These are phyloP conservation scores for Trametes gibbosa DNA, from an alignment of 768 basidiomycete genomes.

Conservation along the genomic window DNA sequence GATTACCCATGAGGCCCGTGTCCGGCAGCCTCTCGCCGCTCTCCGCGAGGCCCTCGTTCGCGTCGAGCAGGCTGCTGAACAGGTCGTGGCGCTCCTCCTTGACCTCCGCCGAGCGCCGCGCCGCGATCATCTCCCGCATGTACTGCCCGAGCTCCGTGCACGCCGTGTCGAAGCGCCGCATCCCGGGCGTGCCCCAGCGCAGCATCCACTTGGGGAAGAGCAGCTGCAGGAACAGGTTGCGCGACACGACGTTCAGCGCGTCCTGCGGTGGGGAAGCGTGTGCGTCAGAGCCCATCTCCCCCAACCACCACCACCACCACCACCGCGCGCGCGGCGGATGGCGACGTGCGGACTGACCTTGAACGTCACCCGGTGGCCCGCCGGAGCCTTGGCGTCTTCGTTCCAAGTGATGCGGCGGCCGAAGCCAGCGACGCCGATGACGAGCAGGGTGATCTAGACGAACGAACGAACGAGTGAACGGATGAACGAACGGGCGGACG, in stretches of 20 bases:
- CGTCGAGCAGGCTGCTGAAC: slow-evolving; percentile 50
- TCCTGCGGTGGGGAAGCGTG: slow-evolving; percentile 16
- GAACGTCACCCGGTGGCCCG: slow-evolving; percentile 40
- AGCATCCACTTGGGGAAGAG: slow-evolving; percentile 28
- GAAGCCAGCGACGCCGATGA: slow-evolving; percentile 56
- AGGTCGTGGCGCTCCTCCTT: slow-evolving; percentile 47
- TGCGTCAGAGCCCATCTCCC: no score
- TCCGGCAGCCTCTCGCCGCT: slow-evolving; percentile 37
- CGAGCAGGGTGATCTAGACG: slow-evolving; percentile 51
- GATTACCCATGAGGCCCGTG: slow-evolving; percentile 39
- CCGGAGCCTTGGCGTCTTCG: slow-evolving; percentile 39
- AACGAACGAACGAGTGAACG: no score
- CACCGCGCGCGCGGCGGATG: no score
- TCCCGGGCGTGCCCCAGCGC: slow-evolving; percentile 19
- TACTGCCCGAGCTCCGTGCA: slow-evolving; percentile 35
- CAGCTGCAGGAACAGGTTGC: slow-evolving; percentile 25
- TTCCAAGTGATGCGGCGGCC: slow-evolving; percentile 49
- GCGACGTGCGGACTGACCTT: slow-evolving; percentile 14
- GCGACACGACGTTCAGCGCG: slow-evolving; percentile 30
- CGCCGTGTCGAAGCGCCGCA: slow-evolving; percentile 23
- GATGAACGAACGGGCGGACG: no score
- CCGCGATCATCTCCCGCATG: slow-evolving; percentile 54
- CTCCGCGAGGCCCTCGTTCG: slow-evolving; percentile 38
- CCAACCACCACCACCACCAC: no score
- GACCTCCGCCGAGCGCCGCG: slow-evolving; percentile 35